Evolutionary conservation across 192 early-diverging fungal species (phyloP).

Genomic region (Coemansia sp.): DNA sequence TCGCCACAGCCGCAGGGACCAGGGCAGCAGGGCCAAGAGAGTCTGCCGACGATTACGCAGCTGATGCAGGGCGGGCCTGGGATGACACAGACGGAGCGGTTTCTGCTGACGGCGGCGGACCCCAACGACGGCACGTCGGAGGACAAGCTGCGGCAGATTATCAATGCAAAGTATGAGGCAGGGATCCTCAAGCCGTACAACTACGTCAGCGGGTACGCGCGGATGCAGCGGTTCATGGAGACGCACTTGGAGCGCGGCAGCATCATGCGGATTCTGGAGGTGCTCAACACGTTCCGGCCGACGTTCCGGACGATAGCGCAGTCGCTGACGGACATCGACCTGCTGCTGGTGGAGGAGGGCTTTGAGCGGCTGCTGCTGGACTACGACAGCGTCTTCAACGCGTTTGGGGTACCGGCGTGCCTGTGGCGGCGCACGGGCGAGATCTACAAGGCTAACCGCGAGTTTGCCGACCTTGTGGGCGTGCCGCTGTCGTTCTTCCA

Average conservation of each 20-base stretch:
- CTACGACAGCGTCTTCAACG: conserved; percentile 92
- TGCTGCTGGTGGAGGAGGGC: conserved; percentile 92
- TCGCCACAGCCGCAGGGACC: background rate
- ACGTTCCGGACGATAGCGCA: conserved; percentile 85
- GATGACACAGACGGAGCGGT: conserved; percentile 66
- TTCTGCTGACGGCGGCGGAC: conserved; percentile 90
- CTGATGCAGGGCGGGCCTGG: conserved; percentile 42
- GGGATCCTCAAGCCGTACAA: conserved; percentile 97
- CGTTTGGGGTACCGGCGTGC: conserved; percentile 94
- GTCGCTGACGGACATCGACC: conserved; percentile 87
- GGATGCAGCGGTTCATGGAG: conserved; percentile 91
- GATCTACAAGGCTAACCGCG: conserved; percentile 94
- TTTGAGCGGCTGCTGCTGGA: conserved; percentile 93
- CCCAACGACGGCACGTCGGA: conserved; percentile 81
- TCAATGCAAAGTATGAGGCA: conserved; percentile 94
- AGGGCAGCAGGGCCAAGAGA: conserved; percentile 1
- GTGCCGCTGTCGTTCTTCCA: conserved; percentile 79
- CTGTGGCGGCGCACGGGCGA: conserved; percentile 96
- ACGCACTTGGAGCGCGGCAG: conserved; percentile 60
- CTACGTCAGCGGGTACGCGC: conserved; percentile 86
- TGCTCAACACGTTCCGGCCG: conserved; percentile 86
- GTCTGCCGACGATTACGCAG: conserved; percentile 45
- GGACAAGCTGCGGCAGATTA: conserved; percentile 86
- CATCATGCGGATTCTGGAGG: conserved; percentile 72
- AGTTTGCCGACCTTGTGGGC: conserved; percentile 86